phyloP scores from a whole-genome alignment of 2,329 filamentous ascomycete genomes.

The Claviceps maximensis region DNA sequence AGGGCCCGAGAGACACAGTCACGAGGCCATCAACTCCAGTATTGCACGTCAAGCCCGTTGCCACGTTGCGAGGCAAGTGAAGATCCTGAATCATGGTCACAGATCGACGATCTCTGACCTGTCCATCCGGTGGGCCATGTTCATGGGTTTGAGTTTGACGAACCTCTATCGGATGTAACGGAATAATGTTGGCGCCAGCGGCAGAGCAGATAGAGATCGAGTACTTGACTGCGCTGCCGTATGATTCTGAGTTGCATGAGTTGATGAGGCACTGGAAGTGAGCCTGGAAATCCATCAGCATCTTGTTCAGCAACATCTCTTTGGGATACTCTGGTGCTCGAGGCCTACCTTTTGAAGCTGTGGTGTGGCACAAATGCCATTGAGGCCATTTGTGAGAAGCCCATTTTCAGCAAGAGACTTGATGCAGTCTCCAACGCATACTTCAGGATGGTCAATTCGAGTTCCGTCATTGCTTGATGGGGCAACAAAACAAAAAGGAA shows the following conservation, averaged over 20 bases:
- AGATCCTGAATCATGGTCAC: conserved; percentile 3
- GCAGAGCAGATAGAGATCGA: conserved; percentile 15
- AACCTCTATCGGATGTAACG: conserved; percentile 19
- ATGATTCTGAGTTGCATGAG: conserved; percentile 15
- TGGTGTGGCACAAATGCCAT: conserved; percentile 8
- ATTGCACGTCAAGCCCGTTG: conserved; percentile 15
- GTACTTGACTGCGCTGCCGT: conserved; percentile 17
- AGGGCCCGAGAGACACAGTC: conserved; percentile 14
- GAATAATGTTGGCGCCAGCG: conserved; percentile 15
- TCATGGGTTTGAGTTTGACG: not conserved
- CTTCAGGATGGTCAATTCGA: conserved; percentile 4
- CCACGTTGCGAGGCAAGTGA: conserved; percentile 12
- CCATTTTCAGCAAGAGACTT: conserved; percentile 9
- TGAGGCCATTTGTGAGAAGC: conserved; percentile 6
- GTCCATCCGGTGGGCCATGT: conserved; percentile 4
- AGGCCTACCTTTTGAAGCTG: conserved; percentile 5
- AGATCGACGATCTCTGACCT: not conserved
- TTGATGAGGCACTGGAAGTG: conserved; percentile 19
- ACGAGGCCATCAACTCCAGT: conserved; percentile 20
- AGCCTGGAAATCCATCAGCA: conserved; percentile 12
- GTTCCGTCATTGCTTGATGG: not conserved
- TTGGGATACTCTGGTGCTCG: not conserved
- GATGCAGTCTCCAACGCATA: conserved; percentile 11
- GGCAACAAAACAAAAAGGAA: not conserved
- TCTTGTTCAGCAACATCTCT: not conserved